phyloP scores from a whole-genome alignment of 1,284 basidiomycete species.

The Fomitopsis palustris region DNA sequence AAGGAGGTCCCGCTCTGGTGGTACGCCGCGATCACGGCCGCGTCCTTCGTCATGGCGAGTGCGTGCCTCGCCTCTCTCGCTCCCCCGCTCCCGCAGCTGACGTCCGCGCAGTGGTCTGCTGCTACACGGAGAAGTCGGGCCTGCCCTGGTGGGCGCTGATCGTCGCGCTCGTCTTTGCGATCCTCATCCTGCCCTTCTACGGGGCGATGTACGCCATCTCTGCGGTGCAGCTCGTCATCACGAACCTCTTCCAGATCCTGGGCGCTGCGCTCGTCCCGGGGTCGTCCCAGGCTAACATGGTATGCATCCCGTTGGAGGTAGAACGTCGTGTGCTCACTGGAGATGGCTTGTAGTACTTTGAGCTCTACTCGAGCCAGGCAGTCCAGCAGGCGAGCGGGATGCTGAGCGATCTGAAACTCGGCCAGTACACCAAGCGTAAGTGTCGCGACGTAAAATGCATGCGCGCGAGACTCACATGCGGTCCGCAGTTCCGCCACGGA shows the following conservation, averaged over 20 bases:
- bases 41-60: conserved; percentile 36
- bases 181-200: conserved; percentile 43
- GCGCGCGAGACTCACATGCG: neutral
- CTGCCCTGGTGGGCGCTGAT: conserved; percentile 50
- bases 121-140: conserved; percentile 41
- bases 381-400: conserved; percentile 30
- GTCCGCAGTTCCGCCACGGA: conserved; percentile 13
- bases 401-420: conserved; percentile 41
- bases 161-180: conserved; percentile 37
- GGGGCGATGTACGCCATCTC: conserved; percentile 23
- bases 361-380: conserved; percentile 34
- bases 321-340: too few relatives aligned
- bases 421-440: conserved; percentile 52
- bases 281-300: conserved; percentile 41
- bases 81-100: neutral
- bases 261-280: conserved; percentile 38
- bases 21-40: conserved; percentile 31
- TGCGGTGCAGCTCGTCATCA: conserved; percentile 17
- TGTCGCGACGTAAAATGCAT: conserved; percentile 16
- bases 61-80: neutral
- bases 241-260: conserved; percentile 29
- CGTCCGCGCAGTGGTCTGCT: conserved; percentile 27
- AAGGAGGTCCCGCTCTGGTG: conserved; percentile 45
- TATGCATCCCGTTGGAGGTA: neutral
- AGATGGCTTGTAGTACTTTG: conserved; percentile 22